Percentiles rank a stretch among this genome's conserved stretches.
Evolutionary conservation across 305 asterid genomes (phyloP).

Genomic region (Fraxinus angustifolia): DNA sequence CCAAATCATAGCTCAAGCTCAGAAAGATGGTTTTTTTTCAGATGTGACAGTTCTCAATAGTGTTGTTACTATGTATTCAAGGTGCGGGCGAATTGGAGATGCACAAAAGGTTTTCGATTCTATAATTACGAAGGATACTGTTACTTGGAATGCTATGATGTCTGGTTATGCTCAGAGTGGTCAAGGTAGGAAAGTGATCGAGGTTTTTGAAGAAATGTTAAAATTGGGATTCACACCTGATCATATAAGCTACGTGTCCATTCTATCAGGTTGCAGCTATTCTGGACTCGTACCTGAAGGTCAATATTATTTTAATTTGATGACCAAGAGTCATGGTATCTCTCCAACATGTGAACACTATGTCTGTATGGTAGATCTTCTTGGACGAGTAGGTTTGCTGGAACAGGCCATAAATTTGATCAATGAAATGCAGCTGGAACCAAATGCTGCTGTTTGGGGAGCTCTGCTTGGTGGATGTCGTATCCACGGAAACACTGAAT

Average conservation of each 20-base stretch:
- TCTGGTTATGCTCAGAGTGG: conserved; percentile 25
- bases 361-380: conserved; percentile 20
- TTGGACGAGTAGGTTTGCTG: conserved; percentile 21
- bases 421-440: conserved; percentile 17
- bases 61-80: conserved; percentile 22
- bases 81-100: conserved; percentile 18
- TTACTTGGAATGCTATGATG: conserved; percentile 25
- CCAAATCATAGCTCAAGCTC: conserved; percentile 12
- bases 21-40: conserved; percentile 15
- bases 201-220: conserved; percentile 17
- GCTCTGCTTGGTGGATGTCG: conserved; percentile 19
- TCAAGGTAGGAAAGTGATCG: conserved; percentile 18
- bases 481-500: conserved; percentile 12
- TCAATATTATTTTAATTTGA: conserved; percentile 13
- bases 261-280: conserved; percentile 23
- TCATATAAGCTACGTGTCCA: not conserved
- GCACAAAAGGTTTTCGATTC: conserved; percentile 22
- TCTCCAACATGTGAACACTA: conserved; percentile 21
- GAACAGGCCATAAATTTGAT: conserved; percentile 16
- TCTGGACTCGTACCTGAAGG: conserved; percentile 20
- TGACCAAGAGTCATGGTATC: conserved; percentile 11
- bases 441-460: conserved; percentile 23
- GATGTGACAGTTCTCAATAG: conserved; percentile 7
- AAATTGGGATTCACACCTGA: conserved; percentile 13
- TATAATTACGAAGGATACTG: not conserved